Evolutionary conservation across 176 grass and related monocot species (phyloP).

Genomic region (Musa beccarii): DNA sequence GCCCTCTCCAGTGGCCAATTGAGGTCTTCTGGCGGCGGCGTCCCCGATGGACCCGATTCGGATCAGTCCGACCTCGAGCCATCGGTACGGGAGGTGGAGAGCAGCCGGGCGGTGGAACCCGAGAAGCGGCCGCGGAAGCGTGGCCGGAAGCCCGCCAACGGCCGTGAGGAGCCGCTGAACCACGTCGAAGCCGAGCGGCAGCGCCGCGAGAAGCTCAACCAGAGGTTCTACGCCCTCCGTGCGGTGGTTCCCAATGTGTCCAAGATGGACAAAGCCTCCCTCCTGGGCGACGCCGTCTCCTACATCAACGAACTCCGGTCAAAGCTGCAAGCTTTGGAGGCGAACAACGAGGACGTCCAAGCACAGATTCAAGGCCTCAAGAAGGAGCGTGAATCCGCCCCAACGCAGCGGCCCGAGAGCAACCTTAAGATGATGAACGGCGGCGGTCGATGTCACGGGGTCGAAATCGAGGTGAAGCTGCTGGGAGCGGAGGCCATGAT

Average conservation of each 20-base stretch:
- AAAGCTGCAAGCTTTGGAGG: conserved; percentile 41
- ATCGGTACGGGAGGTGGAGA: conserved; percentile 83
- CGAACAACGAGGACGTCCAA: conserved; percentile 63
- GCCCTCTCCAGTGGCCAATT: conserved; percentile 23
- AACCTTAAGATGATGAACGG: conserved; percentile 17
- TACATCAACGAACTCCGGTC: conserved; percentile 79
- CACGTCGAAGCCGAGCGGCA: conserved; percentile 95
- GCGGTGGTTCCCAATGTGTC: conserved; percentile 94
- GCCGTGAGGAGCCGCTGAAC: conserved; percentile 82
- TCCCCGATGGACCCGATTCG: conserved; percentile 50
- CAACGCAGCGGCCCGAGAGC: not conserved
- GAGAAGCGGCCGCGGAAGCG: conserved; percentile 85
- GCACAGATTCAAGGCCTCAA: conserved; percentile 53
- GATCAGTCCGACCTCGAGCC: conserved; percentile 86
- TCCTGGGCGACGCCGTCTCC: conserved; percentile 77
- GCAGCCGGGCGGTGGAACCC: conserved; percentile 64
- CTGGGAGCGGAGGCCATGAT: conserved; percentile 72
- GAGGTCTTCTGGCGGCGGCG: conserved; percentile 5
- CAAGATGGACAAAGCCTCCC: conserved; percentile 98
- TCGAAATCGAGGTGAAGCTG: conserved; percentile 91
- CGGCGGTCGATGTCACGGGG: conserved; percentile 38
- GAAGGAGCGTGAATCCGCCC: conserved; percentile 56
- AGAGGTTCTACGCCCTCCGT: conserved; percentile 86
- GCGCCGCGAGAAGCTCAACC: conserved; percentile 91
- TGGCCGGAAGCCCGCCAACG: conserved; percentile 88